These are phyloP conservation scores for Tylopilus sp. DNA, from an alignment of 1,284 basidiomycete species.

Conservation along the genomic window DNA sequence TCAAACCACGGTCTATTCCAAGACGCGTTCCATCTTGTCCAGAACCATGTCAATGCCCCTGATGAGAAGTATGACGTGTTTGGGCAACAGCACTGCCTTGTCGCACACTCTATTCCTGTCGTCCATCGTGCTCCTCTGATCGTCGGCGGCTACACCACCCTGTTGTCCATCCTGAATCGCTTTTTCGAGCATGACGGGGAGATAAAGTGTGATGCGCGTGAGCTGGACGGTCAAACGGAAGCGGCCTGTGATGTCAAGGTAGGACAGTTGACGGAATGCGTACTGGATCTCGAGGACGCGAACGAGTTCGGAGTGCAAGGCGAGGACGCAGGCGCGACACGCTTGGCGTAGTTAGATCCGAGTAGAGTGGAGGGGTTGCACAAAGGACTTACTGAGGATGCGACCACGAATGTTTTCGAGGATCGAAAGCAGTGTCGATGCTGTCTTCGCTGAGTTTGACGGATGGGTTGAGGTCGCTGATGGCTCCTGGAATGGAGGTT, in stretches of 20 bases:
- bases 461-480: constrained; percentile 72
- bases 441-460: constrained; percentile 70
- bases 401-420: constrained; percentile 66
- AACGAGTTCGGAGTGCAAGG: constrained; percentile 70
- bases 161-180: constrained; percentile 50
- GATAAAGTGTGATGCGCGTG: constrained; percentile 74
- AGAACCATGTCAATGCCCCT: constrained; percentile 58
- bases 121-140: constrained; percentile 8
- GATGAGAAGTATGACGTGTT: constrained; percentile 55
- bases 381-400: constrained; percentile 55
- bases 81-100: constrained; percentile 50
- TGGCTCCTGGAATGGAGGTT: constrained; percentile 49
- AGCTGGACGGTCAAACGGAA: constrained; percentile 75
- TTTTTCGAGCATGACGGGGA: constrained; percentile 75
- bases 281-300: constrained; percentile 78
- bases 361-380: not conserved
- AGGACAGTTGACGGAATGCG: constrained; percentile 71
- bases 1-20: constrained; percentile 36
- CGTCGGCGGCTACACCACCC: constrained; percentile 3
- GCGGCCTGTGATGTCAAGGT: constrained; percentile 77
- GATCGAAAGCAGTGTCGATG: constrained; percentile 63
- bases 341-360: constrained; percentile 41
- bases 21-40: constrained; percentile 62
- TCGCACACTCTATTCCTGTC: constrained; percentile 19
- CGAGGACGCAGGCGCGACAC: constrained; percentile 75